Conservation (phyloP, 805 yeast species). For the Candida adriatica region DNA sequence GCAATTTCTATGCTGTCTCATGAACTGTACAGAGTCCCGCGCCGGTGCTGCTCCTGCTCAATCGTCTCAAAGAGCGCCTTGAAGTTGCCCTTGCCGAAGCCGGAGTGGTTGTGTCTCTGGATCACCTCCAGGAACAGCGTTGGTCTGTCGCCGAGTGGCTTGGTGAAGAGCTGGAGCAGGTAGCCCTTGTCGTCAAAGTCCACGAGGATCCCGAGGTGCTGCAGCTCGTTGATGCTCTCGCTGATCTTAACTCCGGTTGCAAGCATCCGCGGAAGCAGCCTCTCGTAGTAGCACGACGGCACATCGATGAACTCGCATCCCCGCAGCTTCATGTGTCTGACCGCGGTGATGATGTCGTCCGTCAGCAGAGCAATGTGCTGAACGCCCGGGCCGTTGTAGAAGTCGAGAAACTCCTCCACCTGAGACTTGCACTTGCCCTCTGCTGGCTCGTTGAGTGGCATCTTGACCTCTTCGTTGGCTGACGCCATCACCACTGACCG, state of each 20-base stretch:
- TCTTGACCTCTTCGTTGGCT: conserved; percentile 53
- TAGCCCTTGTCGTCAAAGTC: conserved; percentile 79
- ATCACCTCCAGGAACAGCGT: conserved; percentile 77
- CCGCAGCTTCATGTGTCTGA: conserved; percentile 43
- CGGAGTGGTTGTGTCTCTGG: conserved; percentile 72
- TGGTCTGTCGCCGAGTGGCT: conserved; percentile 72
- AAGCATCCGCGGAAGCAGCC: conserved; percentile 38
- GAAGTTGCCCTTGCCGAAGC: conserved; percentile 88
- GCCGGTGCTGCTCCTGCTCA: conserved; percentile 63
- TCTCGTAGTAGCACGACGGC: conserved; percentile 49
- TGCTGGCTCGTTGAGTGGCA: conserved; percentile 87
- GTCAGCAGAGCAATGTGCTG: conserved; percentile 77
- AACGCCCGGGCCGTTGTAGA: conserved; percentile 73
- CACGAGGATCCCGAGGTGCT: conserved; percentile 52
- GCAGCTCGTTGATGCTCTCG: conserved; percentile 46
- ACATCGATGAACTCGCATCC: conserved; percentile 68
- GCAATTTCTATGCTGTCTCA: too few relatives aligned
- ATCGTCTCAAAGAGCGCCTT: conserved; percentile 74
- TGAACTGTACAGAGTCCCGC: conserved; percentile 75
- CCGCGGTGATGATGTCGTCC: conserved; percentile 50
- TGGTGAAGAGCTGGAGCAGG: conserved; percentile 71
- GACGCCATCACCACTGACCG: conserved; percentile 75
- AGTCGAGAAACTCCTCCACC: conserved; percentile 75
- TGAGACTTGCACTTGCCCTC: conserved; percentile 60
- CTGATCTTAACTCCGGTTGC: conserved; percentile 36